A percentile compares a stretch with the other conserved stretches of the same genome.
phyloP scores from a whole-genome alignment of 306 rosid species.

The Corylus avellana region DNA sequence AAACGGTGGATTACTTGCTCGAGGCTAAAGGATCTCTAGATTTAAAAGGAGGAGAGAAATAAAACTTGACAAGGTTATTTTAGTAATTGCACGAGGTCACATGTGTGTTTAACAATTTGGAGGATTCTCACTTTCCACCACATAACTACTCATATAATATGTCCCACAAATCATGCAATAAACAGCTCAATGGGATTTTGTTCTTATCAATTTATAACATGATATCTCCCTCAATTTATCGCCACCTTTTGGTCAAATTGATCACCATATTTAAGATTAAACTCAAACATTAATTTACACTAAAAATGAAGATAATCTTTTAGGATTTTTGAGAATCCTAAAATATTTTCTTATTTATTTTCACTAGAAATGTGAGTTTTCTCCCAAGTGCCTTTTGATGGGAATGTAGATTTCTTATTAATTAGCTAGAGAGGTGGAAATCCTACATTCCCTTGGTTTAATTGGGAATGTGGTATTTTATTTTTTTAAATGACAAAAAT shows the following conservation, averaged over 20 bases:
- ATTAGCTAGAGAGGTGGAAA: no score
- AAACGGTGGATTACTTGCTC: slow-evolving; percentile 15
- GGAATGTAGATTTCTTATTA: no score
- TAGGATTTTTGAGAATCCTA: no score
- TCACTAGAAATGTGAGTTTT: no score
- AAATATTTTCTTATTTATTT: no score
- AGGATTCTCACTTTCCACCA: slow-evolving; percentile 72
- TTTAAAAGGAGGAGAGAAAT: no score
- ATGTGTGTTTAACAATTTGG: slow-evolving; percentile 63
- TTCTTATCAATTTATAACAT: slow-evolving; percentile 29
- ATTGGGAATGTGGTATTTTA: no score
- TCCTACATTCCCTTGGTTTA: no score
- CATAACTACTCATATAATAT: slow-evolving; percentile 78
- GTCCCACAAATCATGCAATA: slow-evolving; percentile 88
- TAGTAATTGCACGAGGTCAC: slow-evolving; percentile 75
- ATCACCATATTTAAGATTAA: slow-evolving; percentile 6
- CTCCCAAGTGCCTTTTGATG: no score
- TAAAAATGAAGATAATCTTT: background rate
- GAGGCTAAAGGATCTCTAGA: no score
- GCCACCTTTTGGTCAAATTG: slow-evolving; percentile 33
- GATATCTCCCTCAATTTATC: slow-evolving; percentile 15
- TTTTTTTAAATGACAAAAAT: no score
- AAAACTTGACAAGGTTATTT: slow-evolving; percentile 30
- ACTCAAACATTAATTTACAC: background rate
- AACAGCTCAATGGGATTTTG: slow-evolving; percentile 76